phyloP scores from a whole-genome alignment of 495 filamentous ascomycete genomes.

The Aeminium ludgeri region DNA sequence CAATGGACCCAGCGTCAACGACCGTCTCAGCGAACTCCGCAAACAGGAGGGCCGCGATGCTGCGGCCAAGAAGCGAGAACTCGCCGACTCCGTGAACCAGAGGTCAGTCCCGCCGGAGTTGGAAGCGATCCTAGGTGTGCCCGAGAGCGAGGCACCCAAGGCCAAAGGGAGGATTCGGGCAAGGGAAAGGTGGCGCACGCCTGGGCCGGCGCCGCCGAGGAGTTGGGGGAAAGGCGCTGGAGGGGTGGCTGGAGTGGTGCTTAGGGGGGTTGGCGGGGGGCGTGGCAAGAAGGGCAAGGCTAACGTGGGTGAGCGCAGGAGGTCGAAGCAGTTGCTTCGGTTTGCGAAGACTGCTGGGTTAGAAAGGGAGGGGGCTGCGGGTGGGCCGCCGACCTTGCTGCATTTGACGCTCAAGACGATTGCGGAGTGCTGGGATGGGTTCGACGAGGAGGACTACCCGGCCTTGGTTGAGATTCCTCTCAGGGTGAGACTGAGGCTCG shows the following conservation, averaged over 20 bases:
- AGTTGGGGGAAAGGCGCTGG: conserved; percentile 41
- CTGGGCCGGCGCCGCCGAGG: conserved; percentile 51
- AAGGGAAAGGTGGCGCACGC: conserved; percentile 27
- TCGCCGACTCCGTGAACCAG: conserved; percentile 18
- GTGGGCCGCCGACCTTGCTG: not conserved
- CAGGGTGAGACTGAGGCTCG: conserved; percentile 7
- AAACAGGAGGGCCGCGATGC: conserved; percentile 21
- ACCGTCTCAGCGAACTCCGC: conserved; percentile 25
- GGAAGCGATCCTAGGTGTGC: conserved; percentile 47
- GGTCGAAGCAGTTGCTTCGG: conserved; percentile 6
- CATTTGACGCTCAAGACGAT: conserved; percentile 12
- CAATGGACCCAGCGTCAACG: conserved; percentile 21
- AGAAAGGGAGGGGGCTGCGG: not conserved
- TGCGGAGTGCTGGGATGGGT: conserved; percentile 10
- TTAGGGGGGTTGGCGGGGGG: not conserved
- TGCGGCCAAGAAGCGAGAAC: conserved; percentile 15
- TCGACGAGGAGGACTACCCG: conserved; percentile 13
- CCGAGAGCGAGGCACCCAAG: conserved; percentile 48
- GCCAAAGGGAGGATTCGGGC: conserved; percentile 38
- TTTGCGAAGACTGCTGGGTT: conserved; percentile 1
- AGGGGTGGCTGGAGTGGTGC: no score
- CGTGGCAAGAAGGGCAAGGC: conserved; percentile 2
- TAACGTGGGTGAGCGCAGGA: conserved; percentile 2
- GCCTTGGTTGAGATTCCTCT: conserved; percentile 11
- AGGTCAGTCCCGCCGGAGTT: conserved; percentile 39